Evolutionary conservation across 2,329 filamentous ascomycete genomes (phyloP).

Genomic region (Paecilomyces variotii): DNA sequence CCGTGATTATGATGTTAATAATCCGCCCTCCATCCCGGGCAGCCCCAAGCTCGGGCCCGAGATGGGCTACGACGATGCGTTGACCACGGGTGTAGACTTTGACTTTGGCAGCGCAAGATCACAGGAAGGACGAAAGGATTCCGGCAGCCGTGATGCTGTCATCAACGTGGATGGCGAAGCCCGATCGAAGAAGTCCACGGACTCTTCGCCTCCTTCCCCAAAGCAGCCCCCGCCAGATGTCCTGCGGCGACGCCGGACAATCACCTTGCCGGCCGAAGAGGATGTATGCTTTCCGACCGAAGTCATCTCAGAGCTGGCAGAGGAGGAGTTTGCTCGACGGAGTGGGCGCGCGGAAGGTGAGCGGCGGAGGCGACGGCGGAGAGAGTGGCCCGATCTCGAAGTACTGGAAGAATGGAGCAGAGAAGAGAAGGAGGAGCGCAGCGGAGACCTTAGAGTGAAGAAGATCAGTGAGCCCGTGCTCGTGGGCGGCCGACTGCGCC

Average conservation of each 20-base stretch:
- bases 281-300: slow-evolving; percentile 92
- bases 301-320: slow-evolving; percentile 63
- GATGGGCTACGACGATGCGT: slow-evolving; percentile 47
- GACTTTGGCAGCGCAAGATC: slow-evolving; percentile 31
- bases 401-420: slow-evolving; percentile 83
- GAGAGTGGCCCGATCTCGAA: slow-evolving; percentile 78
- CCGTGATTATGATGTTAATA: slow-evolving; percentile 54
- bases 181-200: slow-evolving; percentile 9
- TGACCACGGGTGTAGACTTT: slow-evolving; percentile 36
- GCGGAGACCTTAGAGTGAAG: slow-evolving; percentile 74
- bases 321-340: slow-evolving; percentile 42
- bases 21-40: slow-evolving; percentile 54
- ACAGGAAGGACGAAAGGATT: slow-evolving; percentile 26
- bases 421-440: slow-evolving; percentile 81
- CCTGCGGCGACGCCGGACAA: slow-evolving; percentile 47
- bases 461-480: slow-evolving; percentile 91
- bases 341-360: slow-evolving; percentile 38
- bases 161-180: slow-evolving; percentile 36
- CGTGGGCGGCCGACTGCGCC: slow-evolving; percentile 79
- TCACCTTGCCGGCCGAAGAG: slow-evolving; percentile 61
- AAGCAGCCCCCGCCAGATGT: slow-evolving; percentile 27
- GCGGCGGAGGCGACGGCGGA: slow-evolving; percentile 52
- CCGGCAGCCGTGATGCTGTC: slow-evolving; percentile 28
- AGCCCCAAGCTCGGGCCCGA: slow-evolving; percentile 49
- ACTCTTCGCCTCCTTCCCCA: slow-evolving; percentile 31